Evolutionary conservation across 139 green algal genomes (phyloP), one percentile per base, ranked within the genome.

Genomic region (Raphidocelis subcapitata): DNA sequence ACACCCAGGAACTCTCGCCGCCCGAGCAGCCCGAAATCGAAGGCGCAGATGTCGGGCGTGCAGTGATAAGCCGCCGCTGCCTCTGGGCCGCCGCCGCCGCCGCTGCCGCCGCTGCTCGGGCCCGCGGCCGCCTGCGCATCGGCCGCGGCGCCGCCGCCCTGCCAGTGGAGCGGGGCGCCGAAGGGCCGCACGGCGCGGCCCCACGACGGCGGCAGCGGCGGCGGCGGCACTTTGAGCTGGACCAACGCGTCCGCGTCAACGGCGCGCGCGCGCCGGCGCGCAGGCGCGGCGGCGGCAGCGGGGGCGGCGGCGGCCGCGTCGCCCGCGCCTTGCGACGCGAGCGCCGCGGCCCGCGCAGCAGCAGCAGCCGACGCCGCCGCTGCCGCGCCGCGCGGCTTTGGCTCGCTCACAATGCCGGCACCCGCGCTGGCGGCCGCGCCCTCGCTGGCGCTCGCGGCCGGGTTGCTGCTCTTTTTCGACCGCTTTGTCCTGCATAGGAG

Each of bases 181-280:
- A 88, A 96, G 2, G 90, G 89, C 69, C 69, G 54, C 21, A 97
- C 85, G 0, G 79, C 83, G 37, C 87, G 82, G n/a, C 92, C 91
- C 92, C 92, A 97, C 0, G 92, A 88, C 59, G 92, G 67, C 0
- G 92, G 91, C 15, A 97, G 80, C 0, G 92, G 91, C 15, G 78
- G 61, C 14, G 67, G 47, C 16, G 91, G 91, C 59, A 96, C 51
- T 3, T 82, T 75, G 36, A 94, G 49, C 57, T 84, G 81, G 49
- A 81, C 26, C 15, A 94, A 33, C 26, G 57, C 70, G 36, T 64
- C 70, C 21, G 70, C 60, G 28, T 77, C 70, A 0, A 29, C n/a
- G 5, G 54, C 70, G 4, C 61, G 33, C 61, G 63, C 62, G 33
- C 70, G 61, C 15, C 70, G 47, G 4, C 60, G 31, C 15, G 70